Conservation (phyloP, 2,329 filamentous ascomycete species). For the Cercospora sp. region DNA sequence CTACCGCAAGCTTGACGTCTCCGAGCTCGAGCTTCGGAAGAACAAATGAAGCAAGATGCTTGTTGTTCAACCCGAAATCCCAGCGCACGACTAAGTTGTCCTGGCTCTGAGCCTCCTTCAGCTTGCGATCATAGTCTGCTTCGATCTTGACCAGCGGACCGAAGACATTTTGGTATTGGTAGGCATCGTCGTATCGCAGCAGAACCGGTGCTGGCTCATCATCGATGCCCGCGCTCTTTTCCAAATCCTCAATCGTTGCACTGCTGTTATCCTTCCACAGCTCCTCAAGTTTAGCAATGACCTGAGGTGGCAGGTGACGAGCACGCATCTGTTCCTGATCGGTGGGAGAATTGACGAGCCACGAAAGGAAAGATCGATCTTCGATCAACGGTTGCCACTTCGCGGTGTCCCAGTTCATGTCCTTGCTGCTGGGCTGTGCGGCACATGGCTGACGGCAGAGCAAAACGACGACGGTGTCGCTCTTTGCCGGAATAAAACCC, state of each 20-base stretch:
- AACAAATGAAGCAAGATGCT: conserved; percentile 92
- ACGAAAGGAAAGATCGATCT: conserved; percentile 89
- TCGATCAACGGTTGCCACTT: conserved; percentile 97
- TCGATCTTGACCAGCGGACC: conserved; percentile 98
- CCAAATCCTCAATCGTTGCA: conserved; percentile 85
- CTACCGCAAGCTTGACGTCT: conserved; percentile 95
- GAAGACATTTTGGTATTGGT: conserved; percentile 98
- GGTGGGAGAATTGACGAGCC: conserved; percentile 85
- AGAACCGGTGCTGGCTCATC: conserved; percentile 93
- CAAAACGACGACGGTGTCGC: conserved; percentile 94
- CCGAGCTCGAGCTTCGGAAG: conserved; percentile 96
- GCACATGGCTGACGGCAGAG: conserved; percentile 96
- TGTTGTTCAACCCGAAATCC: conserved; percentile 95
- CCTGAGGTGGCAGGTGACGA: conserved; percentile 85
- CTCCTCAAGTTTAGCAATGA: conserved; percentile 94
- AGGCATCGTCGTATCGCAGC: conserved; percentile 93
- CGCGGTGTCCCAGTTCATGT: conserved; percentile 99
- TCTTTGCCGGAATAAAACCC: conserved; percentile 97
- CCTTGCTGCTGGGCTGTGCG: conserved; percentile 90
- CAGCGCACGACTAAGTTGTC: conserved; percentile 92
- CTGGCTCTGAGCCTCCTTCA: conserved; percentile 97
- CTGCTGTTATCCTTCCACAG: conserved; percentile 95
- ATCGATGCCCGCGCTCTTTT: conserved; percentile 87
- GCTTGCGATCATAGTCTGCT: conserved; percentile 97
- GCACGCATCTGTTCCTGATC: conserved; percentile 96